Conservation (phyloP, 306 rosid species). For the Prunus kanzakura region DNA sequence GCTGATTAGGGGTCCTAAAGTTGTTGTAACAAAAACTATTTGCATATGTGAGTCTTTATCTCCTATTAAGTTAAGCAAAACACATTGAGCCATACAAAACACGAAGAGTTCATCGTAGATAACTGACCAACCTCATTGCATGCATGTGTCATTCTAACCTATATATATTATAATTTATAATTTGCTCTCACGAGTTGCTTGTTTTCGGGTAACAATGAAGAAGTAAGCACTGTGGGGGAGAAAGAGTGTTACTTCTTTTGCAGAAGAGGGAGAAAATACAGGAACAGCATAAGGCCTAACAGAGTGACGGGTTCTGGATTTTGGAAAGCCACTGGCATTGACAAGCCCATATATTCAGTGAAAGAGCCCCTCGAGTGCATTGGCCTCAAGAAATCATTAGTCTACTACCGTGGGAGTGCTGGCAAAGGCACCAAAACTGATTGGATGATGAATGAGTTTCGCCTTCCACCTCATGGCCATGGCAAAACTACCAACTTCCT, state of each 20-base stretch:
- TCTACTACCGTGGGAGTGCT: conserved; percentile 81
- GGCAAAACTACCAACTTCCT: conserved; percentile 11
- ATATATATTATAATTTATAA: not conserved
- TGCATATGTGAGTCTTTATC: too few relatives aligned
- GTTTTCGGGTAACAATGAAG: conserved; percentile 14
- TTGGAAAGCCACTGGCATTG: conserved; percentile 91
- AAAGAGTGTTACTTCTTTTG: conserved; percentile 75
- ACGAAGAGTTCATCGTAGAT: too few relatives aligned
- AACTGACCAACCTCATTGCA: too few relatives aligned
- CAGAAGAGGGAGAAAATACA: conserved; percentile 78
- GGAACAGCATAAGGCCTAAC: conserved; percentile 78
- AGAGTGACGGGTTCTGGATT: conserved; percentile 76
- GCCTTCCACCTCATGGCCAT: conserved; percentile 56
- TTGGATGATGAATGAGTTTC: conserved; percentile 99
- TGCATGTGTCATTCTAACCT: too few relatives aligned
- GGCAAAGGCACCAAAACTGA: conserved; percentile 95
- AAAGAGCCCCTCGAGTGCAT: conserved; percentile 45
- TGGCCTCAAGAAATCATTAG: conserved; percentile 92
- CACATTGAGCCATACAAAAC: too few relatives aligned
- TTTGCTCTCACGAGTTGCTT: not conserved
- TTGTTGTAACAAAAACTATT: too few relatives aligned
- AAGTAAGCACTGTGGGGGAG: conserved; percentile 45
- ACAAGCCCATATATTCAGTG: conserved; percentile 50
- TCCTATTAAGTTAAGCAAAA: too few relatives aligned
- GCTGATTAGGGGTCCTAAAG: too few relatives aligned